Evolutionary conservation across 2,329 filamentous ascomycete genomes (phyloP), one percentile per base, ranked within the genome.

Genomic region (Colletotrichum liriopes): DNA sequence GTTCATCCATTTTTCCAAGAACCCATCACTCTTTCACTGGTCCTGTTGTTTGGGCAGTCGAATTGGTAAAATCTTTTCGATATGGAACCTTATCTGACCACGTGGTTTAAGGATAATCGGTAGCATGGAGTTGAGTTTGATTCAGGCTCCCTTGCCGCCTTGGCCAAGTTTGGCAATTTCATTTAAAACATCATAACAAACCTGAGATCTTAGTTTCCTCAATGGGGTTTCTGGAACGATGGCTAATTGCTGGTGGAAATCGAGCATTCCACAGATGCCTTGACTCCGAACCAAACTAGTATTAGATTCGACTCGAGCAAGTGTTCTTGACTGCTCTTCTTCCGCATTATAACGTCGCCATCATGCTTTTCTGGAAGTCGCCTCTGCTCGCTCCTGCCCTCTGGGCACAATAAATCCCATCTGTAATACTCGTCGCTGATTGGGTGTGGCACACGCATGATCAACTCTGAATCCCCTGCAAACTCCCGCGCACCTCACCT

Each of bases 231-330:
- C 11, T 65, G 70, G 70, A 72, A 72, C 54, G 65, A 14, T 4
- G 8, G 43, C 52, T 70, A 23, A 72, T 72, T 70, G 66, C 70
- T 70, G 54, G 11, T 62, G 65, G 59, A 45, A 70, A 72, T 39
- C 23, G 5, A 18, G 9, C 59, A 72, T 72, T 72, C 70, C 70
- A 11, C 29, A 1, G 1, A 14, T n/a, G n/a, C 45, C 39, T 62
- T 54, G 32, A 39, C 8, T 14, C 5, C 47, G 20, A 41, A 39
- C 45, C 23, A 39, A 11, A 6, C 26, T 54, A 18, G 49, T 64
- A 23, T 26, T 26, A 2, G 23, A 45, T 41, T 16, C 18, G 14
- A 52, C n/a, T n/a, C 11, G 3, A 26, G 11, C 32, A 16, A 49
- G n/a, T 39, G 23, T 41, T 12, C 60, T 37, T 32, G 16, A 8